Percentiles rank a stretch among this genome's conserved stretches.
These are phyloP conservation scores for Lodderomyces pseudojiufengensis DNA, from an alignment of 1,139 yeast species.

Conservation along the genomic window DNA sequence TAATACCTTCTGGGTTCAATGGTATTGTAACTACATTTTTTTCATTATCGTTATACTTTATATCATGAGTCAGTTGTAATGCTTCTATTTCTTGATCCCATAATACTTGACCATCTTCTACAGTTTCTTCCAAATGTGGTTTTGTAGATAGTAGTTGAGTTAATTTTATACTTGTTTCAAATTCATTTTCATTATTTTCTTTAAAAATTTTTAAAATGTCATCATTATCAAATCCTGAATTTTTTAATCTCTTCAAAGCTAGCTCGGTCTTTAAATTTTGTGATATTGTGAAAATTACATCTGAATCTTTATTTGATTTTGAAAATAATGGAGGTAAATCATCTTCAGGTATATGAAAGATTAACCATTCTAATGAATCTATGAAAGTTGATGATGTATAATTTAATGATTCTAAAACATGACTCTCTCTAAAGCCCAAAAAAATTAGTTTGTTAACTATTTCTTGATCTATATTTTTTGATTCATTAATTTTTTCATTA, in stretches of 20 bases:
- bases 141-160: constrained; percentile 37
- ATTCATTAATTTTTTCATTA: constrained; percentile 16
- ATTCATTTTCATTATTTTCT: constrained; percentile 42
- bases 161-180: constrained; percentile 48
- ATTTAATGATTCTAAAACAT: constrained; percentile 66
- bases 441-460: constrained; percentile 23
- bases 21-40: constrained; percentile 24
- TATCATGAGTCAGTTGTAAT: constrained; percentile 7
- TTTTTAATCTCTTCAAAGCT: constrained; percentile 49
- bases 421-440: constrained; percentile 68
- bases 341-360: constrained; percentile 89
- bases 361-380: constrained; percentile 72
- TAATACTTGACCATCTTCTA: constrained; percentile 20
- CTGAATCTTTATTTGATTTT: constrained; percentile 44
- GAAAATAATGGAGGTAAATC: constrained; percentile 67
- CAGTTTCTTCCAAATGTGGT: not conserved
- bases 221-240: constrained; percentile 68
- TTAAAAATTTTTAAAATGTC: constrained; percentile 52
- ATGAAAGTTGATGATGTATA: constrained; percentile 50
- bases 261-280: constrained; percentile 38
- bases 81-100: constrained; percentile 85
- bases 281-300: constrained; percentile 47
- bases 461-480: constrained; percentile 1
- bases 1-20: constrained; percentile 29
- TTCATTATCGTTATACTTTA: constrained; percentile 9